phyloP scores from a whole-genome alignment of 805 yeast species.

The Sugiyamaella lignohabitans region DNA sequence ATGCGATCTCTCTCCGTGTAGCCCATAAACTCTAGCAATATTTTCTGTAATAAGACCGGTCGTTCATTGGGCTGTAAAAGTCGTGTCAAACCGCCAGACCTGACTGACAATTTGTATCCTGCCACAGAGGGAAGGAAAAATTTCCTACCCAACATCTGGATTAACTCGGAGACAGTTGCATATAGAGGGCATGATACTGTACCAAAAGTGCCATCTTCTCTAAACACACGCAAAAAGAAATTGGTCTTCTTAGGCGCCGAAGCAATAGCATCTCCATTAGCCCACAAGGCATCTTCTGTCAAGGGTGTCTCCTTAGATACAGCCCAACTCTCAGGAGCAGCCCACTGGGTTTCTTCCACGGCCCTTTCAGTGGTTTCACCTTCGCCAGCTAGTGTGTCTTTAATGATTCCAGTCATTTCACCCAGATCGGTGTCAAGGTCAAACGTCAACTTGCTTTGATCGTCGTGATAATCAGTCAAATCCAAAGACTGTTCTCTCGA shows the following conservation, averaged over 20 bases:
- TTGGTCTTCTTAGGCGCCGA: constrained; percentile 16
- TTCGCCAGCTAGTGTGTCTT: constrained; percentile 7
- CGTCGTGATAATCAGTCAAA: neutral
- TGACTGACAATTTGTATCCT: constrained; percentile 67
- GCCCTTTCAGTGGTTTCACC: constrained; percentile 14
- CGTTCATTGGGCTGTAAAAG: constrained; percentile 64
- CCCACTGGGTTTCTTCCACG: constrained; percentile 23
- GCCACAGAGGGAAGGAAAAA: constrained; percentile 64
- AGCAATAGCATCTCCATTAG: constrained; percentile 3
- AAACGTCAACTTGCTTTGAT: neutral
- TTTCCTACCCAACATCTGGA: constrained; percentile 67
- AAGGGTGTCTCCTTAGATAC: constrained; percentile 9
- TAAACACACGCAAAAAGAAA: constrained; percentile 58
- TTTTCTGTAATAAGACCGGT: constrained; percentile 73
- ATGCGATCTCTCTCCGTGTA: constrained; percentile 70
- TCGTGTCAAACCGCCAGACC: constrained; percentile 71
- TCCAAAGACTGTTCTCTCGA: neutral
- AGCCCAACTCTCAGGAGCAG: constrained; percentile 27
- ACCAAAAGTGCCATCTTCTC: constrained; percentile 78
- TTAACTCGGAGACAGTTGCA: constrained; percentile 67
- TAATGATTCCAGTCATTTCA: constrained; percentile 47
- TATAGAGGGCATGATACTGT: constrained; percentile 75
- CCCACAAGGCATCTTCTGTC: constrained; percentile 10
- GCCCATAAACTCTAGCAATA: constrained; percentile 67
- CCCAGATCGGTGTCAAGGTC: constrained; percentile 42